Conservation (phyloP, 2,329 filamentous ascomycete genomes). For the Tolypocladium ovalisporum region DNA sequence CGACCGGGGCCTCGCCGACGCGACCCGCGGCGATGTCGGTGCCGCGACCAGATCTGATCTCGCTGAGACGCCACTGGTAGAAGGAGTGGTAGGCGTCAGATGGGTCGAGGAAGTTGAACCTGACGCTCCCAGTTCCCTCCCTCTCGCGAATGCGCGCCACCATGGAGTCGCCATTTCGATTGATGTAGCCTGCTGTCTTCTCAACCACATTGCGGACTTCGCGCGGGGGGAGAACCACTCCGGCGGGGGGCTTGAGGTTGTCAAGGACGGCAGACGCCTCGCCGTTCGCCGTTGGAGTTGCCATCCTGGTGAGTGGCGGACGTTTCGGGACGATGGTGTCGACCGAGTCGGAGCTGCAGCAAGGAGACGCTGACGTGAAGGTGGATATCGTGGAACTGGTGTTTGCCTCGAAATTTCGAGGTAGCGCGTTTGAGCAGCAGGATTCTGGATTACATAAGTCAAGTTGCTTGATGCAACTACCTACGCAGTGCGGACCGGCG, state of each 20-base stretch:
- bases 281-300: slow-evolving; percentile 26
- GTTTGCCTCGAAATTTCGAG: background rate
- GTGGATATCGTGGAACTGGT: background rate
- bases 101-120: slow-evolving; percentile 76
- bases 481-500: background rate
- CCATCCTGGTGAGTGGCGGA: background rate
- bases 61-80: slow-evolving; percentile 82
- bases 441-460: background rate
- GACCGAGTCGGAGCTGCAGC: background rate
- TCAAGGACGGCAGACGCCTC: slow-evolving; percentile 45
- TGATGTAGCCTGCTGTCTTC: slow-evolving; percentile 89
- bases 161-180: slow-evolving; percentile 55
- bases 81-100: slow-evolving; percentile 79
- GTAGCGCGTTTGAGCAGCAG: background rate
- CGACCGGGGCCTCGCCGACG: slow-evolving; percentile 47
- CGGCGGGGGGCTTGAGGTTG: slow-evolving; percentile 66
- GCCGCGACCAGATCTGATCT: slow-evolving; percentile 76
- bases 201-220: slow-evolving; percentile 79
- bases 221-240: slow-evolving; percentile 80
- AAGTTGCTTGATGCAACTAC: background rate
- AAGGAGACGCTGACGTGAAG: background rate
- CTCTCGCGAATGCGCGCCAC: slow-evolving; percentile 81
- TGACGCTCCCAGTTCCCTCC: slow-evolving; percentile 57
- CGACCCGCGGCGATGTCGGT: slow-evolving; percentile 69
- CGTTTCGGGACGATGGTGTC: background rate